These are phyloP conservation scores for Colletotrichum incanum DNA, from an alignment of 2,329 filamentous ascomycete genomes.

Conservation along the genomic window DNA sequence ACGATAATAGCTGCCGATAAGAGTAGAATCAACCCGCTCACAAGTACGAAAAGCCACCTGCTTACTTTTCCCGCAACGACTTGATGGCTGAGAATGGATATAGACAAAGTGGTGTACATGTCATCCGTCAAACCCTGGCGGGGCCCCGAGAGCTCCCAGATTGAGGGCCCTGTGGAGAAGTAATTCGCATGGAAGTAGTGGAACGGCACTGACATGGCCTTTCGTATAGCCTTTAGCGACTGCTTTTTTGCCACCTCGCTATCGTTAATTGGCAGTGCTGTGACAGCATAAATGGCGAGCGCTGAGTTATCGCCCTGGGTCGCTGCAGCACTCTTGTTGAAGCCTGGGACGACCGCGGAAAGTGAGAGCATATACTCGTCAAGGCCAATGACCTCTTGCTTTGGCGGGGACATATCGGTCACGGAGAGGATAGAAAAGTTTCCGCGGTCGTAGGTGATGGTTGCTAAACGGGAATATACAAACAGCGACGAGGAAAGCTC, in stretches of 20 bases:
- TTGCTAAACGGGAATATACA: constrained; percentile 29
- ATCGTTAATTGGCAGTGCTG: constrained; percentile 37
- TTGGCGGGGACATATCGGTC: constrained; percentile 22
- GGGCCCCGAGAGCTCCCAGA: constrained; percentile 32
- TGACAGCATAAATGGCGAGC: constrained; percentile 39
- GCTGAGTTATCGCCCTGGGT: constrained; percentile 37
- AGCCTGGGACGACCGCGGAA: constrained; percentile 31
- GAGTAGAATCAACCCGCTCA: constrained; percentile 17
- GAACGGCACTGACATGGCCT: constrained; percentile 39
- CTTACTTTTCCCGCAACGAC: constrained; percentile 37
- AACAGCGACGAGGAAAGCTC: constrained; percentile 27
- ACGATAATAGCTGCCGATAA: constrained; percentile 27
- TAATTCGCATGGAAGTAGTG: constrained; percentile 39
- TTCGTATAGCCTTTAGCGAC: constrained; percentile 31
- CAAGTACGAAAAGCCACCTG: constrained; percentile 23
- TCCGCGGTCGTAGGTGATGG: constrained; percentile 36
- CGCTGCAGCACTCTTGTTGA: constrained; percentile 18
- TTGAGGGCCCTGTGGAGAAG: constrained; percentile 14
- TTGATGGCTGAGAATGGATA: constrained; percentile 36
- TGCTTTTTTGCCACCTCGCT: constrained; percentile 38
- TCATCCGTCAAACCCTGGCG: constrained; percentile 20
- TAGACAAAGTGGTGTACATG: constrained; percentile 38
- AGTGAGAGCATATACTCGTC: constrained; percentile 35
- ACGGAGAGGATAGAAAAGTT: constrained; percentile 39
- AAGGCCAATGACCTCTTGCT: constrained; percentile 22